Conservation (phyloP, 176 grass and related monocot species). For the Echinochloa phyllopogon region DNA sequence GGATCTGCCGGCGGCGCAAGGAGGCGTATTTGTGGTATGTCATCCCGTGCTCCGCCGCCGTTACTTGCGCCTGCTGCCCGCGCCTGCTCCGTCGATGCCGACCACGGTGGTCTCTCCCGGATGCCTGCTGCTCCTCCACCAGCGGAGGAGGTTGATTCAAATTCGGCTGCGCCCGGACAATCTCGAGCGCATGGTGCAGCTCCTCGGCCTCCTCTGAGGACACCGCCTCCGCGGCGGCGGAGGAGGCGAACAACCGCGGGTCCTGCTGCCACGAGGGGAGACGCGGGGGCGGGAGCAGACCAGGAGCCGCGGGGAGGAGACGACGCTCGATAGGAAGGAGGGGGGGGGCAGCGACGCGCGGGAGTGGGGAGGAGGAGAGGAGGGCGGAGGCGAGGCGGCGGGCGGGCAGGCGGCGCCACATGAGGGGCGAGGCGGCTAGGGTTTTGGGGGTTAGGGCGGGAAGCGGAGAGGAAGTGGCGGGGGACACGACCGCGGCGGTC, state of each 20-base stretch:
- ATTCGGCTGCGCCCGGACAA: constrained; percentile 3
- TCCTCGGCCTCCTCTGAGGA: constrained; percentile 52
- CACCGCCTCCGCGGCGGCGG: constrained; percentile 54
- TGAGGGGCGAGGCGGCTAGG: constrained; percentile 27
- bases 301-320: background rate
- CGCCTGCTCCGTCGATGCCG: constrained; percentile 1
- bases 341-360: constrained; percentile 24
- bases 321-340: background rate
- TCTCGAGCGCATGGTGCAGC: constrained; percentile 31
- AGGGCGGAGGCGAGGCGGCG: constrained; percentile 41
- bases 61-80: background rate
- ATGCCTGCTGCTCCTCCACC: background rate
- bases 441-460: background rate
- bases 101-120: background rate
- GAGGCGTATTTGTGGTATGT: constrained; percentile 46
- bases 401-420: constrained; percentile 47
- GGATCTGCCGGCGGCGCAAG: constrained; percentile 72
- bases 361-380: background rate
- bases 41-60: constrained; percentile 49
- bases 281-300: background rate
- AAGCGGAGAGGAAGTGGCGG: background rate
- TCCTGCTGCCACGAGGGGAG: constrained; percentile 34
- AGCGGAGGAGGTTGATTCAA: background rate
- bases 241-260: constrained; percentile 49
- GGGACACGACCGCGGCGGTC: constrained; percentile 13